Evolutionary conservation across 768 basidiomycete species (phyloP).

Genomic region (Paxillus involutus): DNA sequence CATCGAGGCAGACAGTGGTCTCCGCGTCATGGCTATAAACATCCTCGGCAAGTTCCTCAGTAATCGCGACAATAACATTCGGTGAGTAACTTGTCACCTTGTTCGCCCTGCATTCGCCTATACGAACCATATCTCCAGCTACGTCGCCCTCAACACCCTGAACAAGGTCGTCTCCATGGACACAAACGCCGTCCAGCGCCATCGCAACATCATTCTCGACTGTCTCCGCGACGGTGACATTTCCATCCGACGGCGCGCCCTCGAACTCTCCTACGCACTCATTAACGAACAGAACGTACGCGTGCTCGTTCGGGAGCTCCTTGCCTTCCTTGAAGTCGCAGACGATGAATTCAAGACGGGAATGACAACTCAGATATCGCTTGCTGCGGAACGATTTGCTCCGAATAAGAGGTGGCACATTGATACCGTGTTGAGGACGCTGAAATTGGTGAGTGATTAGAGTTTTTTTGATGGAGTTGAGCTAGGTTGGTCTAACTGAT

Average conservation of each 20-base stretch:
- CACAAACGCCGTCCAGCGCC: constrained; percentile 96
- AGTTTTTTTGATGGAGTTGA: neutral
- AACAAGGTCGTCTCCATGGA: constrained; percentile 99
- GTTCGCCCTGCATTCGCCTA: neutral
- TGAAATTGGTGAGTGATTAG: constrained; percentile 79
- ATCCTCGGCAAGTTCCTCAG: constrained; percentile 97
- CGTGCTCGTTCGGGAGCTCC: constrained; percentile 85
- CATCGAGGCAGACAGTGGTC: constrained; percentile 93
- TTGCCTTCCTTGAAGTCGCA: constrained; percentile 96
- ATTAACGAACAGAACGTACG: constrained; percentile 95
- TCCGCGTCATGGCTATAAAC: constrained; percentile 99
- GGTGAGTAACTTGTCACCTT: constrained; percentile 49
- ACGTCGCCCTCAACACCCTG: constrained; percentile 96
- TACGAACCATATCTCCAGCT: constrained; percentile 47
- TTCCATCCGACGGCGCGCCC: constrained; percentile 93
- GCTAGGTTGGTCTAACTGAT: constrained; percentile 3
- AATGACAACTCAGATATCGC: constrained; percentile 95
- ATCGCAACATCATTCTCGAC: constrained; percentile 98
- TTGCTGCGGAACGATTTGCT: constrained; percentile 94
- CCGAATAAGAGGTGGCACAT: constrained; percentile 99
- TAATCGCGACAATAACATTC: constrained; percentile 98
- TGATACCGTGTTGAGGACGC: constrained; percentile 89
- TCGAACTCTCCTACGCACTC: constrained; percentile 95
- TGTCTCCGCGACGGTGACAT: constrained; percentile 99
- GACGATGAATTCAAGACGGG: constrained; percentile 99